These are phyloP conservation scores for Bretziella fagacearum DNA, from an alignment of 2,329 filamentous ascomycete species.

Conservation along the genomic window DNA sequence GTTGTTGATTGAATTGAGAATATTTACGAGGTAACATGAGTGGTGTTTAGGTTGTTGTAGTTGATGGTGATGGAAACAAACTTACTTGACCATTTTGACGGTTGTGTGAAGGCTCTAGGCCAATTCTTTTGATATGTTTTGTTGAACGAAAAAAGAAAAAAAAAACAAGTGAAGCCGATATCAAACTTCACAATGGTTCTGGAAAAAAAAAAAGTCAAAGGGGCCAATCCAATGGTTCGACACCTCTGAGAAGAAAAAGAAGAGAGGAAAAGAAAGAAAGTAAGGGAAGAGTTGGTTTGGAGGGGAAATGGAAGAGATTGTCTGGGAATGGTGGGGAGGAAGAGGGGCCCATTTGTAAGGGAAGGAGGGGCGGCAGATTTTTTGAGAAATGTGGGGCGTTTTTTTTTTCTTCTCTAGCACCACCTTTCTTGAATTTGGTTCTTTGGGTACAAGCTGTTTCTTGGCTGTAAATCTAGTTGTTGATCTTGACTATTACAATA, in stretches of 20 bases:
- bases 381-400: constrained; percentile 7
- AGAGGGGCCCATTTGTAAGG: constrained; percentile 11
- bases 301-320: constrained; percentile 13
- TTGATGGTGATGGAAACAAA: constrained; percentile 21
- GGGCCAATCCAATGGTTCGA: constrained; percentile 14
- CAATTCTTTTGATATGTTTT: constrained; percentile 17
- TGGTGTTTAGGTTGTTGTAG: neutral
- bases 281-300: constrained; percentile 4
- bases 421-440: neutral
- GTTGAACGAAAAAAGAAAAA: too few relatives aligned
- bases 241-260: constrained; percentile 12
- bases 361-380: constrained; percentile 14
- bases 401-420: neutral
- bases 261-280: constrained; percentile 11
- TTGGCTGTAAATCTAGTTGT: neutral
- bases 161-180: constrained; percentile 30
- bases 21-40: neutral
- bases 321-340: constrained; percentile 8
- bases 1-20: too few relatives aligned
- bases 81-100: constrained; percentile 99
- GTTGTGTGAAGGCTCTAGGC: constrained; percentile 36
- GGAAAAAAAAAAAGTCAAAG: constrained; percentile 10
- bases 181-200: constrained; percentile 17
- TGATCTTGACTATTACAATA: too few relatives aligned
- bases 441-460: neutral